Percentiles rank a stretch among this genome's conserved stretches.
Conservation (phyloP, 352 stramenopile genomes). For the Globisporangium okanoganense region DNA sequence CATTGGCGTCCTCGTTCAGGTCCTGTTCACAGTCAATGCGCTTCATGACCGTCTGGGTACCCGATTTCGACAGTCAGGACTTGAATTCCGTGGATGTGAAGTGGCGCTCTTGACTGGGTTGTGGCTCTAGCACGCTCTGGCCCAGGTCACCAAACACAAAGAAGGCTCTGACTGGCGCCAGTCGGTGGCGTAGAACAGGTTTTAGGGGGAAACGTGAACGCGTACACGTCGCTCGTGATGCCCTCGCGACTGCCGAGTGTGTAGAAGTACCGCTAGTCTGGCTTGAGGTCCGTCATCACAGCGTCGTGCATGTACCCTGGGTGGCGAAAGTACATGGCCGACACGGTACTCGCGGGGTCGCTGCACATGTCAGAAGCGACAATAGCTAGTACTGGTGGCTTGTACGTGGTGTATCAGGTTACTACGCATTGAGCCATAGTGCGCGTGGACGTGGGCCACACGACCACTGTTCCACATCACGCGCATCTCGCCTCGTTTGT, state of each 20-base stretch:
- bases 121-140: conserved; percentile 14
- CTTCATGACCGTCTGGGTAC: conserved; percentile 32
- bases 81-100: neutral
- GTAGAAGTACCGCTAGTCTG: conserved; percentile 30
- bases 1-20: conserved; percentile 12
- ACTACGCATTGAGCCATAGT: conserved; percentile 22
- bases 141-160: conserved; percentile 31
- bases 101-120: neutral
- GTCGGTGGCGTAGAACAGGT: neutral
- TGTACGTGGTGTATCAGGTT: conserved; percentile 15
- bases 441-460: conserved; percentile 29
- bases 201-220: conserved; percentile 26
- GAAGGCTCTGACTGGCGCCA: conserved; percentile 18
- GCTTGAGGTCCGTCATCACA: conserved; percentile 21
- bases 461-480: conserved; percentile 53
- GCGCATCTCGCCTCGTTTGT: conserved; percentile 30
- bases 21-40: conserved; percentile 32
- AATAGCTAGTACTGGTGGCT: conserved; percentile 22
- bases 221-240: conserved; percentile 19
- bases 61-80: conserved; percentile 11
- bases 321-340: conserved; percentile 25
- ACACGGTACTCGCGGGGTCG: conserved; percentile 14
- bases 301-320: conserved; percentile 32
- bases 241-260: conserved; percentile 30
- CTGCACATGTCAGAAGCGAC: conserved; percentile 23